phyloP scores from a whole-genome alignment of 139 green algal genomes.

The Volvox africanus region DNA sequence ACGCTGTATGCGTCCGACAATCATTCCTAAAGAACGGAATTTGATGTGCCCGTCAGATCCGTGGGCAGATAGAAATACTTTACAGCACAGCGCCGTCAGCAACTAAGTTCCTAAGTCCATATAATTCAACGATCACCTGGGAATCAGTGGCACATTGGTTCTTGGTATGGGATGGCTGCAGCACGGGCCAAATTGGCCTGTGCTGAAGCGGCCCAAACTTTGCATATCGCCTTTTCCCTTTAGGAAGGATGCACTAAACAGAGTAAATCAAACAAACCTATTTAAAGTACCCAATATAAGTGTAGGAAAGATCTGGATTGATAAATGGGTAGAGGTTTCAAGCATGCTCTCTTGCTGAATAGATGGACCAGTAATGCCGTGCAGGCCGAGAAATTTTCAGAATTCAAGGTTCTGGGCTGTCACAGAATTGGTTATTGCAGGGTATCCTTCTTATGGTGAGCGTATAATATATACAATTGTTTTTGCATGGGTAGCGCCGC shows the following conservation, averaged over 20 bases:
- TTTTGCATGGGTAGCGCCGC: too few species aligned
- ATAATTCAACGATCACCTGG: neutral
- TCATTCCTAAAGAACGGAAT: neutral
- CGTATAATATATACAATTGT: too few species aligned
- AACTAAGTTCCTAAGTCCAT: neutral
- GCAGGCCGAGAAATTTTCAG: too few species aligned
- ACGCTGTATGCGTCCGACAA: neutral
- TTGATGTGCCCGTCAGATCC: neutral
- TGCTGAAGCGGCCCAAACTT: neutral
- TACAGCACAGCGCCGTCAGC: constrained; percentile 16
- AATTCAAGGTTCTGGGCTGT: too few species aligned
- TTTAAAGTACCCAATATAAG: too few species aligned
- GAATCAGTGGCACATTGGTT: neutral
- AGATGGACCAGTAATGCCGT: neutral
- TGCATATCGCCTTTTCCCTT: neutral
- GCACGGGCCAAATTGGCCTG: constrained; percentile 25
- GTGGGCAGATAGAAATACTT: neutral
- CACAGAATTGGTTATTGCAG: too few species aligned
- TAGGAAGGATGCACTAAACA: too few species aligned
- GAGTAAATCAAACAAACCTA: too few species aligned
- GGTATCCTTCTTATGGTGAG: too few species aligned
- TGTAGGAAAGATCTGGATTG: neutral
- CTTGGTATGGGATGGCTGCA: constrained; percentile 16
- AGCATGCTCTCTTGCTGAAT: neutral
- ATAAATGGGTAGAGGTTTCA: too few species aligned